Conservation (phyloP, 2,329 filamentous ascomycete species). For the Remersonia thermophila region DNA sequence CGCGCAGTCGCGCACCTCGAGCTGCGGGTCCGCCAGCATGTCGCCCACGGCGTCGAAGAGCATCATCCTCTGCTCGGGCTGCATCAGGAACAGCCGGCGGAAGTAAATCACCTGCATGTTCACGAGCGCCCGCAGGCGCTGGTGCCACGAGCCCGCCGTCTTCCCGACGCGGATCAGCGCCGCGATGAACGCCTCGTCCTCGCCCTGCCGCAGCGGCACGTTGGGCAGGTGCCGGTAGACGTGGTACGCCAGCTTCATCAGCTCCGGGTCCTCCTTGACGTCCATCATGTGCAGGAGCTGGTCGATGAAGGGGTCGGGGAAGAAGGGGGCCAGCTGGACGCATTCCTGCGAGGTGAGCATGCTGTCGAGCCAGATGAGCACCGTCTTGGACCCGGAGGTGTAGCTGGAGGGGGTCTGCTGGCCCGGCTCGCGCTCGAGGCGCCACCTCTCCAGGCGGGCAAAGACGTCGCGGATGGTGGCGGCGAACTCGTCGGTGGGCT, state of each 20-base stretch:
- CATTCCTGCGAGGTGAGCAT: constrained; percentile 88
- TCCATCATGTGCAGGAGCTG: constrained; percentile 99
- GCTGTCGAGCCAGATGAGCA: constrained; percentile 86
- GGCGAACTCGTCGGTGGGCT: constrained; percentile 61
- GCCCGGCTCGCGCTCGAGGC: constrained; percentile 68
- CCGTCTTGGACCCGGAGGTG: constrained; percentile 91
- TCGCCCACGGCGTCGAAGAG: constrained; percentile 88
- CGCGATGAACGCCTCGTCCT: constrained; percentile 73
- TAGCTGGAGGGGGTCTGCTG: constrained; percentile 91
- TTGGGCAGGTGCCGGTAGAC: constrained; percentile 95
- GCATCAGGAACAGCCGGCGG: constrained; percentile 81
- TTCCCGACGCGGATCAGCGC: constrained; percentile 81
- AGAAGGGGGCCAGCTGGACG: constrained; percentile 80
- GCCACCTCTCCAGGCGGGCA: constrained; percentile 71
- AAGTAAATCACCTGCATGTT: constrained; percentile 99
- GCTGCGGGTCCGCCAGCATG: constrained; percentile 84
- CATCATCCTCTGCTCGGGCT: constrained; percentile 57
- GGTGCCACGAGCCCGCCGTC: constrained; percentile 81
- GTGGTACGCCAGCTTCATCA: constrained; percentile 88
- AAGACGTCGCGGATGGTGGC: constrained; percentile 66
- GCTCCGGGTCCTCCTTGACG: constrained; percentile 92
- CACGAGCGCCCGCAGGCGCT: constrained; percentile 84
- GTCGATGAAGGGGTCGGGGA: constrained; percentile 78
- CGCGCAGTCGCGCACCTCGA: constrained; percentile 90
- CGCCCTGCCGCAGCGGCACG: constrained; percentile 77